Percentiles rank a stretch among this genome's conserved stretches.
These are phyloP conservation scores for Pseudogymnoascus sp. DNA, from an alignment of 2,329 filamentous ascomycete species.

Conservation along the genomic window DNA sequence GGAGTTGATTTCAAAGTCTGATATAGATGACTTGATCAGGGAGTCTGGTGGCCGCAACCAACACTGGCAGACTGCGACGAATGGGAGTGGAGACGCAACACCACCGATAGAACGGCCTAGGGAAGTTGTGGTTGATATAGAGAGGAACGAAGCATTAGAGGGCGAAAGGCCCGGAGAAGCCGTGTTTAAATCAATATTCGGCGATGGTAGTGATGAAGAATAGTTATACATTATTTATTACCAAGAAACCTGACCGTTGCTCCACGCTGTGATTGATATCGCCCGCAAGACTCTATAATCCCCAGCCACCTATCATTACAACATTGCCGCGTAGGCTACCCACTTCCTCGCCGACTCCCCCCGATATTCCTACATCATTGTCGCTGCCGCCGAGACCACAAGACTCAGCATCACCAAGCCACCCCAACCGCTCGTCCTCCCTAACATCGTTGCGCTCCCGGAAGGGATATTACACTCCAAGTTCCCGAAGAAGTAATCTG, in stretches of 20 bases:
- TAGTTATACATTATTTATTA: constrained; percentile 4
- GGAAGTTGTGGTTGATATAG: constrained; percentile 52
- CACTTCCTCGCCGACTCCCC: background rate
- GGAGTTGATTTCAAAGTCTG: constrained; percentile 46
- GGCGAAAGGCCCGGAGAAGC: constrained; percentile 67
- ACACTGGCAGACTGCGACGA: constrained; percentile 16
- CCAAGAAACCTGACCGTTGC: background rate
- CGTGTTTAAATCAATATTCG: constrained; percentile 89
- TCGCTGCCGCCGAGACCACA: background rate
- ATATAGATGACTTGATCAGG: constrained; percentile 48
- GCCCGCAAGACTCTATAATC: background rate
- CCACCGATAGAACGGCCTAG: constrained; percentile 16
- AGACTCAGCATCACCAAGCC: background rate
- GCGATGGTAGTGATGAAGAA: constrained; percentile 67
- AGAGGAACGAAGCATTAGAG: constrained; percentile 72
- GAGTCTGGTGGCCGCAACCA: constrained; percentile 33
- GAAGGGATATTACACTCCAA: background rate
- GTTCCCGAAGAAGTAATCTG: background rate
- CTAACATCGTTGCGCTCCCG: background rate
- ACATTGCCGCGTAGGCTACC: background rate
- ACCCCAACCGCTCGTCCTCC: background rate
- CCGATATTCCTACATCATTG: background rate
- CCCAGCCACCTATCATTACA: background rate
- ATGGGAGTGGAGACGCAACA: background rate
- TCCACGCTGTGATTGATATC: background rate